phyloP scores from a whole-genome alignment of 805 yeast species.

The Blastobotrys parvus region DNA sequence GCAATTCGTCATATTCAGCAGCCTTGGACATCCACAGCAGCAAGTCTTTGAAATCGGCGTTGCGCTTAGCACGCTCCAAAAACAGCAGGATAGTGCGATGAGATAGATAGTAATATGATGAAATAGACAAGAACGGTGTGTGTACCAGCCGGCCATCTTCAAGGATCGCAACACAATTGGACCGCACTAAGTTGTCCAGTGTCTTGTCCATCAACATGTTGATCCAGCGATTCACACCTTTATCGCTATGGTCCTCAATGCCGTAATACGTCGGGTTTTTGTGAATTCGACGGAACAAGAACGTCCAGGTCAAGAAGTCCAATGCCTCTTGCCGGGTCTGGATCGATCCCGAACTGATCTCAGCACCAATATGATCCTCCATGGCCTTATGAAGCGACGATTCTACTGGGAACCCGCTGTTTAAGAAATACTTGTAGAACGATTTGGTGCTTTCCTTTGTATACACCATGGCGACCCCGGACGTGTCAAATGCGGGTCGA shows the following conservation, averaged over 20 bases:
- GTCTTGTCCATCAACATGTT: slow-evolving; percentile 54
- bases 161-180: slow-evolving; percentile 51
- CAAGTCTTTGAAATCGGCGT: slow-evolving; percentile 51
- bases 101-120: slow-evolving; percentile 88
- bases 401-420: slow-evolving; percentile 77
- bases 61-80: slow-evolving; percentile 40
- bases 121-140: slow-evolving; percentile 75
- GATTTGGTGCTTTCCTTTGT: slow-evolving; percentile 68
- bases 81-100: slow-evolving; percentile 78
- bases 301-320: slow-evolving; percentile 72
- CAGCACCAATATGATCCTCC: slow-evolving; percentile 76
- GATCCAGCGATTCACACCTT: slow-evolving; percentile 29
- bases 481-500: slow-evolving; percentile 71
- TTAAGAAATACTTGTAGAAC: slow-evolving; percentile 69
- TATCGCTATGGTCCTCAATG: slow-evolving; percentile 53
- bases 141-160: slow-evolving; percentile 36
- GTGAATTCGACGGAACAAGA: slow-evolving; percentile 63
- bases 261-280: slow-evolving; percentile 74
- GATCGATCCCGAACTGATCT: slow-evolving; percentile 63
- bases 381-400: slow-evolving; percentile 70
- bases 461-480: slow-evolving; percentile 68
- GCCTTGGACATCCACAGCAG: slow-evolving; percentile 55
- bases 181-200: slow-evolving; percentile 56
- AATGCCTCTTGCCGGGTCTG: slow-evolving; percentile 57
- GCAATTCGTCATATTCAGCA: slow-evolving; percentile 76